Conservation (phyloP, 2,329 filamentous ascomycete genomes). For the Penicillium hordei region DNA sequence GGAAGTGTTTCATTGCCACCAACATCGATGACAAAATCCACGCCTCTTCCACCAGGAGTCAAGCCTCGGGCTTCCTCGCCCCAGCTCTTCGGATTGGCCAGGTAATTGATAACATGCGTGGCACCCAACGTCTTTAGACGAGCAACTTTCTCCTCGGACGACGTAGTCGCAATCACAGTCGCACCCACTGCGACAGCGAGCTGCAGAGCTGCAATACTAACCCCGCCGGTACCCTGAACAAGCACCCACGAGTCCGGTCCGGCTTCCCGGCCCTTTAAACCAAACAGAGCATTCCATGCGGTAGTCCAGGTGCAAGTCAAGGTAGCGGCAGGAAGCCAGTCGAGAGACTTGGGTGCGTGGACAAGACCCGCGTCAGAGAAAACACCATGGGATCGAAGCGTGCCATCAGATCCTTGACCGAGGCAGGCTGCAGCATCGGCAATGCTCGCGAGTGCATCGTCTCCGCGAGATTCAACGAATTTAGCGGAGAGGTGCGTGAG, state of each 20-base stretch:
- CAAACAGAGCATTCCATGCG: conserved; percentile 8
- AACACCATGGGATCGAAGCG: neutral
- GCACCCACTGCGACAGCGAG: conserved; percentile 53
- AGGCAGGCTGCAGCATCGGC: neutral
- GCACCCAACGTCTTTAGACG: conserved; percentile 54
- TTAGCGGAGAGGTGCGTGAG: neutral
- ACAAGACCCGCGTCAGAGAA: neutral
- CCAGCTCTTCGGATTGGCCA: conserved; percentile 31
- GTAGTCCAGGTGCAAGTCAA: conserved; percentile 11
- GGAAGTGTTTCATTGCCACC: neutral
- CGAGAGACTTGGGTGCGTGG: neutral
- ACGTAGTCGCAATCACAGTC: conserved; percentile 58
- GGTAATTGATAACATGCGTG: conserved; percentile 59
- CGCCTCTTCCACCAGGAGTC: conserved; percentile 26
- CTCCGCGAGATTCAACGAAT: neutral
- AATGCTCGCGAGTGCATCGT: neutral
- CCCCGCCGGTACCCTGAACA: conserved; percentile 55
- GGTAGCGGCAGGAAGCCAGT: conserved; percentile 2
- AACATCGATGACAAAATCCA: conserved; percentile 2
- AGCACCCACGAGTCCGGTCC: conserved; percentile 51
- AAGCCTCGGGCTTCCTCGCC: conserved; percentile 12
- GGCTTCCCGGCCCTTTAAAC: conserved; percentile 1
- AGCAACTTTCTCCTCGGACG: conserved; percentile 50
- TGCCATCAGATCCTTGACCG: neutral
- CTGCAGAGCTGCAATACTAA: conserved; percentile 43